Conservation (phyloP, 2,329 filamentous ascomycete genomes). For the Sporothrix pseudoabietina region DNA sequence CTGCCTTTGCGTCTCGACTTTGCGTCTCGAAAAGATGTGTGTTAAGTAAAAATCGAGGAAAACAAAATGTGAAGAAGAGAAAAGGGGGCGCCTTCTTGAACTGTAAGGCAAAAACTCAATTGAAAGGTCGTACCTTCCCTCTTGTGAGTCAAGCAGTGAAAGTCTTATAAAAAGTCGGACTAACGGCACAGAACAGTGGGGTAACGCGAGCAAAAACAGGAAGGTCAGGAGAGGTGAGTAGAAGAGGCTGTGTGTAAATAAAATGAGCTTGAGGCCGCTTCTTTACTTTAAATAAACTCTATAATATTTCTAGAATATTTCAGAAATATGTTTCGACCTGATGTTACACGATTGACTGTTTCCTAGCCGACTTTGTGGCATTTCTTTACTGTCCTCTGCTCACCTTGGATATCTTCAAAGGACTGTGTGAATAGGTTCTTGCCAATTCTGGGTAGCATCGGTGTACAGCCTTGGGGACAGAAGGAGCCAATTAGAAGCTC, state of each 20-base stretch:
- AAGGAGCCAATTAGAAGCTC: constrained; percentile 10
- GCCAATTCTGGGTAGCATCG: neutral
- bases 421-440: neutral
- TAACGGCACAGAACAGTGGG: constrained; percentile 16
- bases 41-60: neutral
- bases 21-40: neutral
- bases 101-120: constrained; percentile 17
- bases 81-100: neutral
- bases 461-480: neutral
- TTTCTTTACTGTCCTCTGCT: neutral
- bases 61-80: neutral
- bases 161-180: neutral
- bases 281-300: neutral
- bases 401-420: neutral
- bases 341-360: neutral
- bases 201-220: neutral
- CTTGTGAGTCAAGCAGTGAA: constrained; percentile 8
- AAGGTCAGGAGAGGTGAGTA: neutral
- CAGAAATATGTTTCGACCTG: no score
- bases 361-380: neutral
- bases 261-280: neutral
- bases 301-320: no score
- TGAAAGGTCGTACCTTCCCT: constrained; percentile 3
- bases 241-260: neutral
- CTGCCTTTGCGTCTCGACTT: neutral